These are phyloP conservation scores for Conringia planisiliqua DNA, from an alignment of 345 rosid species.

Conservation along the genomic window DNA sequence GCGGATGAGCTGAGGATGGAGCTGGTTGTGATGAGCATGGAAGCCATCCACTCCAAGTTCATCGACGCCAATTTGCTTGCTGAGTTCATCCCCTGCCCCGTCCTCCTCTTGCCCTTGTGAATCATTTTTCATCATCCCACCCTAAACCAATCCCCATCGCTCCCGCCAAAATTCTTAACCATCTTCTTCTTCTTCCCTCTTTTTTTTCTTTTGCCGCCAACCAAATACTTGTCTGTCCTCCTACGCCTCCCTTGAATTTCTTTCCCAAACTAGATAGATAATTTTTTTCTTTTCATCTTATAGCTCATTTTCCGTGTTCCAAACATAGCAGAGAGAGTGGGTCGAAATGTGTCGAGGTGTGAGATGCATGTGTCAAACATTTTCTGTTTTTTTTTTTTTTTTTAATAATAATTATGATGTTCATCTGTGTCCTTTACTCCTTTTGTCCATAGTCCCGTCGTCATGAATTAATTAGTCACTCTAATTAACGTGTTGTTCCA, in stretches of 20 bases:
- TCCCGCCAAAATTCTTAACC: too few relatives aligned
- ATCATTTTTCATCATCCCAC: not conserved
- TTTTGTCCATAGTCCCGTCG: not conserved
- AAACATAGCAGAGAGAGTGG: not conserved
- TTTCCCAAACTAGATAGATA: not conserved
- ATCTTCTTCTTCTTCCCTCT: too few relatives aligned
- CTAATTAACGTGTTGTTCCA: not conserved
- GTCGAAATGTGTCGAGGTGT: not conserved
- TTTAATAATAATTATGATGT: too few relatives aligned
- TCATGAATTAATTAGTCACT: not conserved
- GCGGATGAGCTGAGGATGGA: conserved; percentile 88
- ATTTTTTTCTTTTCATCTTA: too few relatives aligned
- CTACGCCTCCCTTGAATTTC: not conserved
- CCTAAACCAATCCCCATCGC: not conserved
- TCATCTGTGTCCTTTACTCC: not conserved
- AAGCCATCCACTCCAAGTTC: conserved; percentile 96
- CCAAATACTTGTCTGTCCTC: not conserved
- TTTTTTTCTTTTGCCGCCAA: not conserved
- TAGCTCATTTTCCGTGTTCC: not conserved
- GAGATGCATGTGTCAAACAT: conserved; percentile 18
- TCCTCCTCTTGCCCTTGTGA: conserved; percentile 77
- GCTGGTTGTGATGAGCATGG: conserved; percentile 93
- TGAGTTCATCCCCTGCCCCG: conserved; percentile 94
- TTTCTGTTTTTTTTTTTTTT: not conserved
- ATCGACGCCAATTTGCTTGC: conserved; percentile 90